phyloP scores from a whole-genome alignment of 345 rosid species.

The Atalantia buxifolia region DNA sequence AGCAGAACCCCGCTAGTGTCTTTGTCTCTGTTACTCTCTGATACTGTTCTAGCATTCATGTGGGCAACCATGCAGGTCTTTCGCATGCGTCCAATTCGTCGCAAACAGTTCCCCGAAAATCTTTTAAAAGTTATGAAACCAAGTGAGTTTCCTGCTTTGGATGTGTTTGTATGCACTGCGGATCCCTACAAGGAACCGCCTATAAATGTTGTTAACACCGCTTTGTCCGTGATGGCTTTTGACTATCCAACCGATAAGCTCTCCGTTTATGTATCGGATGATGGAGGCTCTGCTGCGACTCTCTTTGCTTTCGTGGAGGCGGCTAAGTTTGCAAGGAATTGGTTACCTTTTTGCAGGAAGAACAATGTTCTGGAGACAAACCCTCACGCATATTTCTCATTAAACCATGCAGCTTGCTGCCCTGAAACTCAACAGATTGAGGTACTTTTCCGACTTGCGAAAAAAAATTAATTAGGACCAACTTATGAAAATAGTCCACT shows the following conservation, averaged over 20 bases:
- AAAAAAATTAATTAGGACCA: no score
- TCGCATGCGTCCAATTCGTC: slow-evolving; percentile 40
- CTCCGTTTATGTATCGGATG: slow-evolving; percentile 76
- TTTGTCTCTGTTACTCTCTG: slow-evolving; percentile 41
- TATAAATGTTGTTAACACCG: slow-evolving; percentile 60
- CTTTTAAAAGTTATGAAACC: slow-evolving; percentile 23
- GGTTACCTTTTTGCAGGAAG: slow-evolving; percentile 70
- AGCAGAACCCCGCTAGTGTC: slow-evolving; percentile 12
- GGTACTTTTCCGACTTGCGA: no score
- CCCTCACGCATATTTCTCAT: slow-evolving; percentile 54
- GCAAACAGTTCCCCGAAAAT: slow-evolving; percentile 47
- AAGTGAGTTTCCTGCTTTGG: slow-evolving; percentile 49
- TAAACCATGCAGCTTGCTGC: slow-evolving; percentile 9
- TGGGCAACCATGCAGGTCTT: slow-evolving; percentile 41
- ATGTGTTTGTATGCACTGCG: slow-evolving; percentile 84
- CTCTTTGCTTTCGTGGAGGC: slow-evolving; percentile 77
- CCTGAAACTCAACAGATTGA: slow-evolving; percentile 14
- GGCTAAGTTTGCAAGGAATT: slow-evolving; percentile 56
- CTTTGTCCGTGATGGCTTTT: slow-evolving; percentile 71
- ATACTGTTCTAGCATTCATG: slow-evolving; percentile 61
- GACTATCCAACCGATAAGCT: slow-evolving; percentile 70
- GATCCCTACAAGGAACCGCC: slow-evolving; percentile 94
- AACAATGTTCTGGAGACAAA: slow-evolving; percentile 42
- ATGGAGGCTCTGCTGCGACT: slow-evolving; percentile 70
- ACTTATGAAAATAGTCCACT: no score